phyloP scores from a whole-genome alignment of 805 yeast species.

The Brettanomyces anomalus region DNA sequence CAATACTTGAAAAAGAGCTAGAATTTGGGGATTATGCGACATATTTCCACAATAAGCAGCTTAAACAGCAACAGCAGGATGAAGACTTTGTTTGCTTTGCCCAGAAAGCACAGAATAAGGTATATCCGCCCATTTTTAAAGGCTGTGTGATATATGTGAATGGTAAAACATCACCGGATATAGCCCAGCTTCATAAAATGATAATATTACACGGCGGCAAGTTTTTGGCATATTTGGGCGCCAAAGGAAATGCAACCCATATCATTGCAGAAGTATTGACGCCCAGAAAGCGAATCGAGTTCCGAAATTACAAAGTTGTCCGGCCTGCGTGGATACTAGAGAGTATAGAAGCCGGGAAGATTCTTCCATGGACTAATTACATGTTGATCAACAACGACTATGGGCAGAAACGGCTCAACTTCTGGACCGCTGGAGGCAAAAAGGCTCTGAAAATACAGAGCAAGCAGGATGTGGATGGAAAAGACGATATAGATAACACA shows the following conservation, averaged over 20 bases:
- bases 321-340: conserved; percentile 76
- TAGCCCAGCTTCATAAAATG: conserved; percentile 58
- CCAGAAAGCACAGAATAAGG: conserved; percentile 23
- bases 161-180: conserved; percentile 82
- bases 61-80: conserved; percentile 55
- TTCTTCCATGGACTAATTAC: conserved; percentile 67
- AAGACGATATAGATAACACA: neutral
- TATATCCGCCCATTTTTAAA: conserved; percentile 39
- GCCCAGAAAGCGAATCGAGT: conserved; percentile 62
- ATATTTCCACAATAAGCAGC: conserved; percentile 53
- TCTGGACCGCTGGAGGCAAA: conserved; percentile 10
- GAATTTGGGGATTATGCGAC: conserved; percentile 60
- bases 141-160: conserved; percentile 71
- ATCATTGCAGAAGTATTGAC: conserved; percentile 75
- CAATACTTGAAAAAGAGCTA: conserved; percentile 12
- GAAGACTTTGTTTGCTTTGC: conserved; percentile 43
- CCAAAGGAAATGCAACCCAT: conserved; percentile 75
- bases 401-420: conserved; percentile 39
- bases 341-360: conserved; percentile 36
- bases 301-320: conserved; percentile 63
- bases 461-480: neutral
- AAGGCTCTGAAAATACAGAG: conserved; percentile 1
- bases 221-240: conserved; percentile 56
- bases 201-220: conserved; percentile 75
- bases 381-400: conserved; percentile 41